A percentile compares a stretch with the other conserved stretches of the same genome.
These are phyloP conservation scores for Tuber melanosporum DNA, from an alignment of 495 filamentous ascomycete genomes.

Conservation along the genomic window DNA sequence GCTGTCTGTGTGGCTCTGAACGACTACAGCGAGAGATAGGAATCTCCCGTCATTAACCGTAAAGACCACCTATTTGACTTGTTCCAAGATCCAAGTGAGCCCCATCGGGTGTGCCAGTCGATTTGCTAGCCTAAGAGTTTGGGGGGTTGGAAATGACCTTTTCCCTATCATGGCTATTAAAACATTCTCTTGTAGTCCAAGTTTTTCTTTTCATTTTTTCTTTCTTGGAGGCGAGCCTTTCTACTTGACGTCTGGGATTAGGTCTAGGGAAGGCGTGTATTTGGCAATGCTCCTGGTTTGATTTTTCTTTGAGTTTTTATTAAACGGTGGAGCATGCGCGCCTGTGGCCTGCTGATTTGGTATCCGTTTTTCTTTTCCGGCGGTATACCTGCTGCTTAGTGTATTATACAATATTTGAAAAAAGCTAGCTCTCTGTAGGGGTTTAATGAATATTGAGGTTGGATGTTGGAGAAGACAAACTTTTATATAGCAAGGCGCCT, in stretches of 20 bases:
- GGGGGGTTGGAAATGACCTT: neutral
- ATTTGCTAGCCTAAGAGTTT: neutral
- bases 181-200: neutral
- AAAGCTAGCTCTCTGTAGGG: neutral
- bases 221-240: neutral
- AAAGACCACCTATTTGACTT: neutral
- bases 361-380: neutral
- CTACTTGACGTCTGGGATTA: neutral
- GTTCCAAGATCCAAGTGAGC: neutral
- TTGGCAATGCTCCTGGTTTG: neutral
- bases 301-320: neutral
- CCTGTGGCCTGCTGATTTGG: neutral
- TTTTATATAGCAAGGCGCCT: neutral
- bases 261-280: neutral
- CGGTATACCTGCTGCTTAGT: neutral
- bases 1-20: constrained; percentile 95
- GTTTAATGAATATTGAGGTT: neutral
- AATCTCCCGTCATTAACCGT: neutral
- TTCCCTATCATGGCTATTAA: neutral
- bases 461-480: neutral
- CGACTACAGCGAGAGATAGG: constrained; percentile 73
- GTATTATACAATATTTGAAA: neutral
- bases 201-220: neutral
- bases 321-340: neutral
- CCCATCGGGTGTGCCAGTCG: neutral